Evolutionary conservation across 768 basidiomycete genomes (phyloP).

Genomic region (Kwoniella bestiolae): DNA sequence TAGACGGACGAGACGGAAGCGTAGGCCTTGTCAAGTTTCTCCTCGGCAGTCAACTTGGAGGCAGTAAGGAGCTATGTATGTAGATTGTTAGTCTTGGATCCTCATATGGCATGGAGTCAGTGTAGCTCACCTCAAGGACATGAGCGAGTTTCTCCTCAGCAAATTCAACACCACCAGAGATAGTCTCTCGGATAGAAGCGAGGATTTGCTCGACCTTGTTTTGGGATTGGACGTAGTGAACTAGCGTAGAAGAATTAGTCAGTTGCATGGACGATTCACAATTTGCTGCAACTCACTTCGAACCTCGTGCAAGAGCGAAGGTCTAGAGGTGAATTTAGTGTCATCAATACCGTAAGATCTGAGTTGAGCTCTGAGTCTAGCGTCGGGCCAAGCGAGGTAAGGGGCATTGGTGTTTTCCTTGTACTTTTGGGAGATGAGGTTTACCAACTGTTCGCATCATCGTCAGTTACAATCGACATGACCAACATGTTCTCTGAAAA

Average conservation of each 20-base stretch:
- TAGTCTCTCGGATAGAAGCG: constrained; percentile 67
- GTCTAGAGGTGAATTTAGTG: constrained; percentile 65
- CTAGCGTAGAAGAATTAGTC: constrained; percentile 39
- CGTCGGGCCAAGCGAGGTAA: constrained; percentile 90
- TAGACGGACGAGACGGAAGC: constrained; percentile 50
- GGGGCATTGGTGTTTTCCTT: constrained; percentile 64
- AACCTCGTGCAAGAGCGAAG: constrained; percentile 69
- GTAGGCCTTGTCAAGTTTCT: constrained; percentile 56
- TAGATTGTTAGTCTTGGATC: constrained; percentile 57
- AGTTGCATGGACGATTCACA: background rate
- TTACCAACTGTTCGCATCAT: constrained; percentile 60
- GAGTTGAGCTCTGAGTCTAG: constrained; percentile 85
- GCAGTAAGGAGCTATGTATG: constrained; percentile 54
- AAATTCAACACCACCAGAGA: constrained; percentile 70
- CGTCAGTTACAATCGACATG: constrained; percentile 10
- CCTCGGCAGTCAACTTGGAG: constrained; percentile 53
- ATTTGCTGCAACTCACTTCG: constrained; percentile 61
- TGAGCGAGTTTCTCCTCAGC: constrained; percentile 74
- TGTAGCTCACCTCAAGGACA: constrained; percentile 52
- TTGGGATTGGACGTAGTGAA: constrained; percentile 74
- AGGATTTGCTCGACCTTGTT: constrained; percentile 66
- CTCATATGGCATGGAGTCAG: background rate
- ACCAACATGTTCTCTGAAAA: background rate
- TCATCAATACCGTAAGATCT: constrained; percentile 76
- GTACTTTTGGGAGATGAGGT: constrained; percentile 68